phyloP scores from a whole-genome alignment of 2,329 filamentous ascomycete genomes.

The Diaporthe humulicola region DNA sequence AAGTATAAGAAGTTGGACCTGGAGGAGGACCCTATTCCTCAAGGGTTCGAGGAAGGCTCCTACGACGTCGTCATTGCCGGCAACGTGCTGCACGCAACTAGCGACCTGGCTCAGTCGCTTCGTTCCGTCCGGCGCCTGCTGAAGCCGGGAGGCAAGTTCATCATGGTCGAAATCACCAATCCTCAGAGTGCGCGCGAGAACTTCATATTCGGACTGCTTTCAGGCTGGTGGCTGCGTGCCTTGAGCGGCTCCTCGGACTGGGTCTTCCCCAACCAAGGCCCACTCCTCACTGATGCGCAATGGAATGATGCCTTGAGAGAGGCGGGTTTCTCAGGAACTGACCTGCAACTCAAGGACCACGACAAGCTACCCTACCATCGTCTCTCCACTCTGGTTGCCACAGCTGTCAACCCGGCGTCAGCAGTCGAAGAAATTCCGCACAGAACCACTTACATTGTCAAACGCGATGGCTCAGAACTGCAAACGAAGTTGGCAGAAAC shows the following conservation, averaged over 20 bases:
- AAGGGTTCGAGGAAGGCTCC: constrained; percentile 11
- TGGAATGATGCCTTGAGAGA: constrained; percentile 28
- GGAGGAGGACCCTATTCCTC: constrained; percentile 8
- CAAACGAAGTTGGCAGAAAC: not conserved
- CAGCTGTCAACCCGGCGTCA: not conserved
- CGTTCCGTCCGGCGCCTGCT: constrained; percentile 33
- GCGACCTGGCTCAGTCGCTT: constrained; percentile 46
- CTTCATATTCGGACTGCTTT: constrained; percentile 29
- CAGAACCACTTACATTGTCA: not conserved
- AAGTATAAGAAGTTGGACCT: constrained; percentile 1
- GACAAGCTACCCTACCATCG: not conserved
- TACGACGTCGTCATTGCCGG: constrained; percentile 48
- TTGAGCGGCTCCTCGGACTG: constrained; percentile 12
- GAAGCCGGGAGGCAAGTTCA: constrained; percentile 24
- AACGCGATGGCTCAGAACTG: not conserved
- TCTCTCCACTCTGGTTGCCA: not conserved
- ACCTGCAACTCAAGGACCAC: constrained; percentile 8
- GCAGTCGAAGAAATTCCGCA: not conserved
- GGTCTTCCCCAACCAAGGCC: constrained; percentile 18
- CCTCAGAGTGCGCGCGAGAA: not conserved
- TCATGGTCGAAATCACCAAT: constrained; percentile 33
- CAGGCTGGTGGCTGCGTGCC: constrained; percentile 20
- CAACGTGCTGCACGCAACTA: constrained; percentile 50
- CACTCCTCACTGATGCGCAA: not conserved
- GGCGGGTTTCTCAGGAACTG: constrained; percentile 19